Percentiles rank a stretch among this genome's conserved stretches.
Evolutionary conservation across 352 stramenopile species (phyloP).

Genomic region (Thraustochytrium striatum): DNA sequence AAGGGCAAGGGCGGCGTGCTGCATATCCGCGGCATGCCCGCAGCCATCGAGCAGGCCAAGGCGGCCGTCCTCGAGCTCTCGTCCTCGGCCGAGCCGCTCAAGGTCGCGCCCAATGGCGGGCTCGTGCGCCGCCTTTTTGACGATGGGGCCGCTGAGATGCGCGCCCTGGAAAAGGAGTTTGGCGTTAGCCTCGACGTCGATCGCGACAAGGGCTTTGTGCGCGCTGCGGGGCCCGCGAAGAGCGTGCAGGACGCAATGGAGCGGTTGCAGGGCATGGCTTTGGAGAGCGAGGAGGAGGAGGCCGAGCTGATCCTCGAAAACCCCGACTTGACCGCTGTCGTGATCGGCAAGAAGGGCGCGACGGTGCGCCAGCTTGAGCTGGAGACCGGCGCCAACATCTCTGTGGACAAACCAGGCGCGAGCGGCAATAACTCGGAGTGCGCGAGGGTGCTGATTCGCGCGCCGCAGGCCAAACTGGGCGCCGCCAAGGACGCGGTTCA

Average conservation of each 20-base stretch:
- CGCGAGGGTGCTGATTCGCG: neutral
- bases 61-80: slow-evolving; percentile 2
- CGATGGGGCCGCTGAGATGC: slow-evolving; percentile 18
- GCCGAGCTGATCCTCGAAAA: neutral
- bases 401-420: neutral
- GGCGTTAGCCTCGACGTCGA: slow-evolving; percentile 20
- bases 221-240: neutral
- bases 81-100: neutral
- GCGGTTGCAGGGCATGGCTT: neutral
- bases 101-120: slow-evolving; percentile 5
- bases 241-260: neutral
- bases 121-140: neutral
- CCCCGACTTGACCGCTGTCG: neutral
- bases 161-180: neutral
- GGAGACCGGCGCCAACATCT: neutral
- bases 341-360: slow-evolving; percentile 22
- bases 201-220: neutral
- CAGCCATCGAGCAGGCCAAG: slow-evolving; percentile 3
- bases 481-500: neutral
- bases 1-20: neutral
- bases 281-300: slow-evolving; percentile 24
- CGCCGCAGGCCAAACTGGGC: neutral
- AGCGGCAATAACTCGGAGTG: neutral
- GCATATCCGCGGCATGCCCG: neutral
- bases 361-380: slow-evolving; percentile 6